Conservation (phyloP, 176 grass and related monocot species). For the Hsuehochloa calcarea region DNA sequence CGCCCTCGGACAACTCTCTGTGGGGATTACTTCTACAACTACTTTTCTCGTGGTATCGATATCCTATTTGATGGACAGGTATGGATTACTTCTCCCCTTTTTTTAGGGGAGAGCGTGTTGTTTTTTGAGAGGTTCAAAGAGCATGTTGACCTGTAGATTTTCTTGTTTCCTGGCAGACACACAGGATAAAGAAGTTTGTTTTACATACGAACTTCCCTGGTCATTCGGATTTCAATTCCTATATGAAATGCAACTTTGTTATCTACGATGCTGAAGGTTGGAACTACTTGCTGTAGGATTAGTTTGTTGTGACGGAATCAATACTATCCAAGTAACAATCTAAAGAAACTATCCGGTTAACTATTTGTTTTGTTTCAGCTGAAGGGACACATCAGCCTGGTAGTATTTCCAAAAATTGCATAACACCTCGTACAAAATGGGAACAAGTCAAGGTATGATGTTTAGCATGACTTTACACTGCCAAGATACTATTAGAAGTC, state of each 20-base stretch:
- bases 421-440: constrained; percentile 86
- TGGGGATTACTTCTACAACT: constrained; percentile 91
- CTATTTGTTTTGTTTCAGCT: constrained; percentile 44
- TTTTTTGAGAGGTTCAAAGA: background rate
- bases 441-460: constrained; percentile 86
- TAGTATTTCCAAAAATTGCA: constrained; percentile 66
- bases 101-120: background rate
- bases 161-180: constrained; percentile 59
- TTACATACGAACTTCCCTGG: constrained; percentile 94
- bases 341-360: background rate
- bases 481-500: background rate
- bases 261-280: constrained; percentile 81
- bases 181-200: constrained; percentile 99
- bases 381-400: constrained; percentile 59
- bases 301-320: constrained; percentile 19
- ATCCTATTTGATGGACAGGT: constrained; percentile 99
- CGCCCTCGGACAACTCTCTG: constrained; percentile 75
- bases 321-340: background rate
- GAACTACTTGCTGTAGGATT: constrained; percentile 25
- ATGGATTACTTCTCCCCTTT: constrained; percentile 14
- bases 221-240: constrained; percentile 92
- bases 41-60: constrained; percentile 92
- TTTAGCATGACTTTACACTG: constrained; percentile 12
- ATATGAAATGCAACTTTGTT: constrained; percentile 97
- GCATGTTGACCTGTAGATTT: constrained; percentile 2